These are phyloP conservation scores for Candolleomyces eurysporus DNA, from an alignment of 768 basidiomycete species.

Conservation along the genomic window DNA sequence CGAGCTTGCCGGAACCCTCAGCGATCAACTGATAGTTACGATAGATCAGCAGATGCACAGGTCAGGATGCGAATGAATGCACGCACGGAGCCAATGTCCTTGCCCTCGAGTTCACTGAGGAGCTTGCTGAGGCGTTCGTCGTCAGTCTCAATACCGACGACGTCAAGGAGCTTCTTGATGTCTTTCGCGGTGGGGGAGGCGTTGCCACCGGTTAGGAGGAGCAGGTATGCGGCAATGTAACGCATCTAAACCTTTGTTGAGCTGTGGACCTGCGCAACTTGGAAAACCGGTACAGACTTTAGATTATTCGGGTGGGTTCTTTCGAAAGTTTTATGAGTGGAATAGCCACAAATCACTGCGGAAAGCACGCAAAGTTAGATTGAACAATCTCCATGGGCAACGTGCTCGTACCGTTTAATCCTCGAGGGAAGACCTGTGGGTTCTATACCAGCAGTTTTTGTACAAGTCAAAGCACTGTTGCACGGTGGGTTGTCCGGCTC, in stretches of 20 bases:
- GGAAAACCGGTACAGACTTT: conserved; percentile 39
- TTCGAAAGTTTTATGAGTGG: conserved; percentile 33
- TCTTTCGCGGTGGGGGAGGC: conserved; percentile 80
- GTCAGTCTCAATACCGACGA: conserved; percentile 89
- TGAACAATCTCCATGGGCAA: background rate
- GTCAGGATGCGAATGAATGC: background rate
- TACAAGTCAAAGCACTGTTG: conserved; percentile 18
- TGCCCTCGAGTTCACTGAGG: conserved; percentile 87
- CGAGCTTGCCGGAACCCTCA: conserved; percentile 89
- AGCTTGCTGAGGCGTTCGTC: conserved; percentile 77
- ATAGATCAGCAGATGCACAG: conserved; percentile 3
- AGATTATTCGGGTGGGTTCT: conserved; percentile 22
- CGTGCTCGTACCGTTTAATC: conserved; percentile 71
- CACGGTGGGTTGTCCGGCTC: conserved; percentile 11
- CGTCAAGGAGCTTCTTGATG: conserved; percentile 80
- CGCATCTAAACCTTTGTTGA: conserved; percentile 65
- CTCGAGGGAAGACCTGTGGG: conserved; percentile 90
- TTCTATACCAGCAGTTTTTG: conserved; percentile 59
- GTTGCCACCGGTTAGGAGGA: conserved; percentile 95
- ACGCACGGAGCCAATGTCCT: conserved; percentile 78
- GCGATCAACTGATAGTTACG: conserved; percentile 67
- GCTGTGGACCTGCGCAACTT: background rate
- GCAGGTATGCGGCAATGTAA: conserved; percentile 93
- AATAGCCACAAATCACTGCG: conserved; percentile 93
- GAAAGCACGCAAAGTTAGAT: conserved; percentile 6